Percentiles rank a stretch among this genome's conserved stretches.
phyloP scores from a whole-genome alignment of 805 yeast genomes.

The Citeromyces nyonsensis region DNA sequence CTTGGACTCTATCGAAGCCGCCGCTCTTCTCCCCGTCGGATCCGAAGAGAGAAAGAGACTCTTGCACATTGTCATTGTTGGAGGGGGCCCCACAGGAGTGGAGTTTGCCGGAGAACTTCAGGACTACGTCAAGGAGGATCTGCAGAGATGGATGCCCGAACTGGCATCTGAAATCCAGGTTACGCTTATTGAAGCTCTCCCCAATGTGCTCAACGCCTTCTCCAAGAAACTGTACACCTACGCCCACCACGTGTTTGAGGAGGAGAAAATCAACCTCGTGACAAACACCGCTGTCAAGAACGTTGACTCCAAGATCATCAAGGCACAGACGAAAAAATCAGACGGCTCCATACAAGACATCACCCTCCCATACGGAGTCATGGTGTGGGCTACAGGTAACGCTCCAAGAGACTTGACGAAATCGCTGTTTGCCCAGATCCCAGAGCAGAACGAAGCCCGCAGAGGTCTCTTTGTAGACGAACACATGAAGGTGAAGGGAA shows the following conservation, averaged over 20 bases:
- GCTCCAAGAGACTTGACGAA: constrained; percentile 69
- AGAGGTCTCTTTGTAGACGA: constrained; percentile 85
- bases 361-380: constrained; percentile 73
- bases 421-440: constrained; percentile 50
- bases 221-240: constrained; percentile 56
- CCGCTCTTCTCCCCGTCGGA: constrained; percentile 59
- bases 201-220: constrained; percentile 70
- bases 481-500: constrained; percentile 68
- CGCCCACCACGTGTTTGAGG: constrained; percentile 63
- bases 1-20: constrained; percentile 82
- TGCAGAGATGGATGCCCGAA: constrained; percentile 78
- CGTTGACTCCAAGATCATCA: constrained; percentile 58
- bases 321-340: constrained; percentile 51
- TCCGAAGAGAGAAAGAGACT: constrained; percentile 70
- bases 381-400: constrained; percentile 98
- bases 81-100: constrained; percentile 99
- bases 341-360: constrained; percentile 47
- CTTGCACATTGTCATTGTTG: constrained; percentile 81
- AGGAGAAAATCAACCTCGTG: constrained; percentile 53
- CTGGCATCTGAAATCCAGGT: constrained; percentile 72
- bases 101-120: constrained; percentile 94
- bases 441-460: constrained; percentile 71
- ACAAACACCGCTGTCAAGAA: constrained; percentile 82
- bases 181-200: constrained; percentile 79
- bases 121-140: constrained; percentile 87